Evolutionary conservation across 78 protist species (phyloP).

Genomic region (Tieghemostelium lacteum): DNA sequence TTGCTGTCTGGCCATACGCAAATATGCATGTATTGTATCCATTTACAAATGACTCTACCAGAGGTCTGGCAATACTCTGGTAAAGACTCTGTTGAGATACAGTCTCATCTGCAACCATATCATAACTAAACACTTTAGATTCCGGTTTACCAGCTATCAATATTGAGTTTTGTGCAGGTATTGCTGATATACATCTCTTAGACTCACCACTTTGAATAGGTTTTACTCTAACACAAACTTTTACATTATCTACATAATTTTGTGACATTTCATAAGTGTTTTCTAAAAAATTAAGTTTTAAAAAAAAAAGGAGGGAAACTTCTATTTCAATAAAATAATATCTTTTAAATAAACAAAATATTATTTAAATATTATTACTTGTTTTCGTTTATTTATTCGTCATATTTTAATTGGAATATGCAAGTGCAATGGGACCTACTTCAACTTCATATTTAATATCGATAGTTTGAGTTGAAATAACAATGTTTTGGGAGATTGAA

Average conservation of each 20-base stretch:
- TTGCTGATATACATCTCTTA: neutral
- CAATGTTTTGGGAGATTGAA: too few species aligned
- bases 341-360: too few species aligned
- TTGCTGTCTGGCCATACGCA: conserved; percentile 80
- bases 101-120: conserved; percentile 13
- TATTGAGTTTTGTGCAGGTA: neutral
- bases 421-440: too few species aligned
- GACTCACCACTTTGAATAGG: neutral
- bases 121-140: conserved; percentile 18
- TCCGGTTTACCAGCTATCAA: conserved; percentile 20
- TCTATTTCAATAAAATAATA: too few species aligned
- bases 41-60: conserved; percentile 2
- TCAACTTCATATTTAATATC: too few species aligned
- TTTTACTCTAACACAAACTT: conserved; percentile 37
- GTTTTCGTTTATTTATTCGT: too few species aligned
- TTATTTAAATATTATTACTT: too few species aligned
- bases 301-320: too few species aligned
- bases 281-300: too few species aligned
- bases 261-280: too few species aligned
- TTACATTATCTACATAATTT: conserved; percentile 36
- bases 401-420: too few species aligned
- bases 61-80: neutral
- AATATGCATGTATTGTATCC: conserved; percentile 36
- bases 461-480: too few species aligned
- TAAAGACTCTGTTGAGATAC: conserved; percentile 8